Conservation (phyloP, 2,329 filamentous ascomycete species). For the Escovopsis sp. region DNA sequence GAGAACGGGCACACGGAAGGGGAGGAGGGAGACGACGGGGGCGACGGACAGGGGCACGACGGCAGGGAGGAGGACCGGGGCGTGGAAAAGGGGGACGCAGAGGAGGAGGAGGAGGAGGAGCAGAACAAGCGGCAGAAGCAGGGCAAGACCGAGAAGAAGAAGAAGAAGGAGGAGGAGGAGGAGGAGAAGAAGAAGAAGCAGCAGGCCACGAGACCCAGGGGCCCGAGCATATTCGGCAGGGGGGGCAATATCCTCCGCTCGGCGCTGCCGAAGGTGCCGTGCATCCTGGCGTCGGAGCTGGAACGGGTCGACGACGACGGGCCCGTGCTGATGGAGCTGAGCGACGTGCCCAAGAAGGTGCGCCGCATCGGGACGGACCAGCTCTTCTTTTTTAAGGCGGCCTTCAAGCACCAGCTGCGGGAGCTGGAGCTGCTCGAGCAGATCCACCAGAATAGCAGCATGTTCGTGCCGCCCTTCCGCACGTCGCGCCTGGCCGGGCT, state of each 20-base stretch:
- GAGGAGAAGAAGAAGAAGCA: too few species aligned
- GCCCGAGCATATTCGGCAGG: too few species aligned
- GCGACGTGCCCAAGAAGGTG: slow-evolving; percentile 4
- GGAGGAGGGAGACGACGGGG: background rate
- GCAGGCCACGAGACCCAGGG: background rate
- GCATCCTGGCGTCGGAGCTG: slow-evolving; percentile 3
- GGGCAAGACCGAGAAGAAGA: too few species aligned
- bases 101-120: too few species aligned
- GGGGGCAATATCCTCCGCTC: slow-evolving; percentile 3
- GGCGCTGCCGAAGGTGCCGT: slow-evolving; percentile 2
- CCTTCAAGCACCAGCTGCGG: slow-evolving; percentile 3
- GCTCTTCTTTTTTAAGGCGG: slow-evolving; percentile 6
- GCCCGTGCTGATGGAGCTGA: background rate
- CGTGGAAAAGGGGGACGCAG: too few species aligned
- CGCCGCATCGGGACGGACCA: background rate
- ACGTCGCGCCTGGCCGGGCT: slow-evolving; percentile 8
- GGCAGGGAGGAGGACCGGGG: too few species aligned
- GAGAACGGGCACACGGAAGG: too few species aligned
- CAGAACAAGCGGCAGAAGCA: too few species aligned
- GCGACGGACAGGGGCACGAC: too few species aligned
- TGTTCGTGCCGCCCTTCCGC: slow-evolving; percentile 11
- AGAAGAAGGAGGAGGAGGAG: too few species aligned
- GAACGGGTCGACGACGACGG: slow-evolving; percentile 1
- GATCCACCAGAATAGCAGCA: slow-evolving; percentile 1
- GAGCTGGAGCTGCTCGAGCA: slow-evolving; percentile 4